Base-by-base conservation (phyloP, 257 asterid genomes). In the Linderniella brevidens region DNA sequence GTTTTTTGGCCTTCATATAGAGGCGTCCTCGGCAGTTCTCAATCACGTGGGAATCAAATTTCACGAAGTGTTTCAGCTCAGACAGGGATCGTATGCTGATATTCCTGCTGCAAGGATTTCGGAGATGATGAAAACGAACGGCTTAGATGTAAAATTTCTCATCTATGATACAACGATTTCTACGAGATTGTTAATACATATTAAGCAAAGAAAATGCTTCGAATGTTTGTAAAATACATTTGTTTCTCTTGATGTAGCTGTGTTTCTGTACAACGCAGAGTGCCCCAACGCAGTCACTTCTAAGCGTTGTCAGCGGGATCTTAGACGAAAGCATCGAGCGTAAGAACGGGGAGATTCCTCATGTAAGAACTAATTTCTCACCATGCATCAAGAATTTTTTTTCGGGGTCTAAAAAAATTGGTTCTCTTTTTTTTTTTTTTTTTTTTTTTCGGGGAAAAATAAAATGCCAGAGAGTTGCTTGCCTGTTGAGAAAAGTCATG, bases 221-320 rank as follows among this genome's bases (percentile, higher is more conserved):
- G n/a, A 0, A 32, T 29, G 42, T 44, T 43, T 57, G 32, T 43
- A 25, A 54, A 39, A 49, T 53, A 42, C 38, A 50, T 49, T 11
- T 14, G 46, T 5, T 37, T 8, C 44, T 9, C 13, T 32, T 47
- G 46, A 51, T 38, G 11, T 3, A 57, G 52, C 53, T 37, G 17
- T 39, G 29, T 35, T 37, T 62, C 9, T 49, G 16, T 54, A n/a
- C 57, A 17, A 14, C 65, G 55, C 85, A 88, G 98, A 88, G 71
- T 73, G 90, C 94, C 35, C 95, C 98, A 1, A 84, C 95, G 3
- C 98, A 88, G 60, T 76, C 98, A n/a, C 82, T 88, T 17, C 37
- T 88, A 43, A 74, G 92, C 51, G 82, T 78, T 13, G 87, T 78
- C 42, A 84, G 74, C 44, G 84, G 92, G 41, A 80, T 88, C 64